Conservation (phyloP, 1,284 basidiomycete genomes). For the Lentinus polychrous region DNA sequence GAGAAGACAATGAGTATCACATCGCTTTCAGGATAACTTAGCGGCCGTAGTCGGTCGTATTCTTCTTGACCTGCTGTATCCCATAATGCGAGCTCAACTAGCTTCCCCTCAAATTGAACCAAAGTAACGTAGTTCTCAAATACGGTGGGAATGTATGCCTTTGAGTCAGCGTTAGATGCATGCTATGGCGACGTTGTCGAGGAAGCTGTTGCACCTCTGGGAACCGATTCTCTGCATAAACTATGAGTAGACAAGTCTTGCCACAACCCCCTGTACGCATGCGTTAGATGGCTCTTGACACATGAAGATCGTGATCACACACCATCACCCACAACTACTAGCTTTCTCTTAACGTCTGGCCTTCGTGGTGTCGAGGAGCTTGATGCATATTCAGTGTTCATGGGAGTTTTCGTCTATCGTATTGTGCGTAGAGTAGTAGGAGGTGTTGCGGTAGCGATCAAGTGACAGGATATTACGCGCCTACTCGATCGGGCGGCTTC, state of each 20-base stretch:
- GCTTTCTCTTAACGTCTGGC: slow-evolving; percentile 82
- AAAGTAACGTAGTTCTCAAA: slow-evolving; percentile 97
- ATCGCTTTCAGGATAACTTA: slow-evolving; percentile 95
- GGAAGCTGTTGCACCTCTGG: slow-evolving; percentile 68
- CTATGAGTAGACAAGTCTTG: slow-evolving; percentile 90
- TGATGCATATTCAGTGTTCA: neutral
- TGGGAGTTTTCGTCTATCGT: neutral
- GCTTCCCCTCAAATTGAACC: slow-evolving; percentile 83
- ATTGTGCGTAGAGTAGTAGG: neutral
- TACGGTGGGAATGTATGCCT: slow-evolving; percentile 97
- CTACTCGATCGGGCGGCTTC: too few relatives aligned
- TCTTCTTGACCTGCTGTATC: slow-evolving; percentile 99
- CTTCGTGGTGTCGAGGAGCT: slow-evolving; percentile 29
- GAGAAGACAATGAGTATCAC: slow-evolving; percentile 98
- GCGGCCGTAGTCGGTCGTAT: slow-evolving; percentile 89
- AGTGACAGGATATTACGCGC: neutral
- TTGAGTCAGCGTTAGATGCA: slow-evolving; percentile 10
- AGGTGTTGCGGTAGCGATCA: neutral
- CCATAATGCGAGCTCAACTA: slow-evolving; percentile 93
- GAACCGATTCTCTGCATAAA: slow-evolving; percentile 96
- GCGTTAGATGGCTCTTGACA: neutral
- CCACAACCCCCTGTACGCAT: slow-evolving; percentile 58
- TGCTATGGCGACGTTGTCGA: slow-evolving; percentile 8
- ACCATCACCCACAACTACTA: slow-evolving; percentile 89
- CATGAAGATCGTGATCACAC: slow-evolving; percentile 35